Percentiles rank a stretch among this genome's conserved stretches.
Conservation (phyloP, 352 stramenopile species). For the Globisporangium uncinulatum region DNA sequence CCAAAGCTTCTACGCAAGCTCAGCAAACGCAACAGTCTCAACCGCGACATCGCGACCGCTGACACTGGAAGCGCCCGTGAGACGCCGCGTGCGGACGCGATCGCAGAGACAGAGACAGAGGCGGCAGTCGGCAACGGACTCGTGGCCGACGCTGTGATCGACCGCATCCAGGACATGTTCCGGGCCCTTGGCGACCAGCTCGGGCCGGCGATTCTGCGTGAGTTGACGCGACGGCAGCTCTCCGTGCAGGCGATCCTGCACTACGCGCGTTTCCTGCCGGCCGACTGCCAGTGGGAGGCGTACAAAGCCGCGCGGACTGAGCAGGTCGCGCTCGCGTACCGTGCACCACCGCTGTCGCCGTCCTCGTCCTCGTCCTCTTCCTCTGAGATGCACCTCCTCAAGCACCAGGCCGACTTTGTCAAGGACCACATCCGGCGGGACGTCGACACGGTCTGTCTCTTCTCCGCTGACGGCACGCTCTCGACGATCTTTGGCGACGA, state of each 20-base stretch:
- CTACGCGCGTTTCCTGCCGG: slow-evolving; percentile 62
- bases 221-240: slow-evolving; percentile 48
- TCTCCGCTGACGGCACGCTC: slow-evolving; percentile 49
- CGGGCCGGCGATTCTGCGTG: slow-evolving; percentile 36
- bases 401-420: slow-evolving; percentile 59
- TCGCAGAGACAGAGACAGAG: too few species aligned
- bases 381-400: slow-evolving; percentile 24
- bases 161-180: slow-evolving; percentile 74
- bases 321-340: slow-evolving; percentile 44
- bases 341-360: background rate
- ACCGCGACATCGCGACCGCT: slow-evolving; percentile 4
- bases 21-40: slow-evolving; percentile 30
- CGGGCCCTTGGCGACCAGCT: slow-evolving; percentile 46
- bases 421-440: slow-evolving; percentile 72
- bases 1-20: slow-evolving; percentile 52
- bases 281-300: slow-evolving; percentile 52
- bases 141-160: slow-evolving; percentile 34
- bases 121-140: slow-evolving; percentile 1
- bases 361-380: too few species aligned
- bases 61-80: background rate
- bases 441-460: slow-evolving; percentile 67
- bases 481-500: slow-evolving; percentile 73
- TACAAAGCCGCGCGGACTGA: slow-evolving; percentile 58
- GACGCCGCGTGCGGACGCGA: background rate
- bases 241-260: slow-evolving; percentile 46